Base-by-base conservation (phyloP, 768 basidiomycete species). In the Leccinellum rugosiceps region DNA sequence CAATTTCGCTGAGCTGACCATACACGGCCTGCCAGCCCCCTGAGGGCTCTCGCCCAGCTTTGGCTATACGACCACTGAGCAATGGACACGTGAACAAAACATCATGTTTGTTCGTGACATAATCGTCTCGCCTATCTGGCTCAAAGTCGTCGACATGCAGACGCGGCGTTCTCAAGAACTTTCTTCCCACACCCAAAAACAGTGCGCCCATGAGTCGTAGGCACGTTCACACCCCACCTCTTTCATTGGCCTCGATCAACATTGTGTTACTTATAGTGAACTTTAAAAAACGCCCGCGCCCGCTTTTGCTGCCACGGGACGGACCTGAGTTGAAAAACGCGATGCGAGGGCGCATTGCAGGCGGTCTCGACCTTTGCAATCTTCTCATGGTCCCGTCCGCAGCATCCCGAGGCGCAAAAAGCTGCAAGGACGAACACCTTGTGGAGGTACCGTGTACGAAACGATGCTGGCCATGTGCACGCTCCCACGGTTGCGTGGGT, bases 191-290 rank as follows among this genome's bases (percentile, higher is more conserved):
- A 72, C 65, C 44, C 26, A 60, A 47, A 30, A 32, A 25, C 25
- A 43, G 41, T 19, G 41, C 50, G 48, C 53, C 61, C 64, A 58
- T 54, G 60, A 41, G 38, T 66, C 63, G 58, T 54, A 55, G 60
- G 52, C 69, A 69, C 63, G 63, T 69, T 69, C 70, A 56, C 68
- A 72, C 68, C 60, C 68, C 68, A 70, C 65, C 60, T 55, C 50
- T 58, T 59, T 61, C 58, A 56, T 63, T 26, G 41, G 26, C 34
- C 64, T 61, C 67, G 67, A 65, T 68, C 59, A 59, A 35, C n/a
- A 35, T 43, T 25, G 47, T 55, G 53, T n/a, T 46, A n/a, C 49
- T 13, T 41, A 60, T 26, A 67, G 59, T 68, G 68, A 68, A 68
- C 67, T 47, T 60, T 50, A 69, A 66, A 65, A 50, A 54, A 14